Conservation (phyloP, 2,329 filamentous ascomycete genomes). For the Achaetomium macrosporum region DNA sequence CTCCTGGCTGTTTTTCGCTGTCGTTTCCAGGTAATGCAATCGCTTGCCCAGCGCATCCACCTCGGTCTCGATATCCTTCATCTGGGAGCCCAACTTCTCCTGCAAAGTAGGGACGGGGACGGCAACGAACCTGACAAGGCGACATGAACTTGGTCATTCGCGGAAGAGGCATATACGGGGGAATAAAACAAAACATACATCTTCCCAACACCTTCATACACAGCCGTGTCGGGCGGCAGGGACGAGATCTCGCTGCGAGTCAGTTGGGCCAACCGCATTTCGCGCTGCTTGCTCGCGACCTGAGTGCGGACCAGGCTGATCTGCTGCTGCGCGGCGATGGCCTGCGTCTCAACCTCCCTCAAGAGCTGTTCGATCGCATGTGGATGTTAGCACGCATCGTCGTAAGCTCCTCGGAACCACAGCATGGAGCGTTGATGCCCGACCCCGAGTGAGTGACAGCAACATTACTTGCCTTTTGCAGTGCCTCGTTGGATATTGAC, state of each 20-base stretch:
- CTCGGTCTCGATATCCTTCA: slow-evolving; percentile 68
- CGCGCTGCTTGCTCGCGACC: slow-evolving; percentile 77
- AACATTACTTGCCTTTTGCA: slow-evolving; percentile 69
- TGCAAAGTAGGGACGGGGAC: slow-evolving; percentile 68
- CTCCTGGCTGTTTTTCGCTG: slow-evolving; percentile 86
- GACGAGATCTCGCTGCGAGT: slow-evolving; percentile 78
- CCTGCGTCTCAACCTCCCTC: slow-evolving; percentile 90
- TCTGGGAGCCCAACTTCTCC: slow-evolving; percentile 69
- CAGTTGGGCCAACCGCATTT: slow-evolving; percentile 81
- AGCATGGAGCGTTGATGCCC: slow-evolving; percentile 14
- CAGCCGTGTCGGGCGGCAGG: slow-evolving; percentile 66
- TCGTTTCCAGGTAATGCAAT: slow-evolving; percentile 88
- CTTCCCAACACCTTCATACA: slow-evolving; percentile 95
- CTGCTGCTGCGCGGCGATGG: slow-evolving; percentile 83
- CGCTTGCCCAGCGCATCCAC: slow-evolving; percentile 80
- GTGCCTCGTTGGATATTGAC: slow-evolving; percentile 89
- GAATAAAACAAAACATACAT: slow-evolving; percentile 59
- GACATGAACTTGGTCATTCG: neutral
- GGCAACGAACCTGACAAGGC: slow-evolving; percentile 69
- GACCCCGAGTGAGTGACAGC: neutral
- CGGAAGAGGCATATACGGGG: neutral
- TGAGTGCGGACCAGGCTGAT: slow-evolving; percentile 81
- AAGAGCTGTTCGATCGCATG: slow-evolving; percentile 57
- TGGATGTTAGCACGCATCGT: neutral
- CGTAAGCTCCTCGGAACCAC: no score